Evolutionary conservation across 345 rosid genomes (phyloP).

Genomic region (Lagerstroemia speciosa): DNA sequence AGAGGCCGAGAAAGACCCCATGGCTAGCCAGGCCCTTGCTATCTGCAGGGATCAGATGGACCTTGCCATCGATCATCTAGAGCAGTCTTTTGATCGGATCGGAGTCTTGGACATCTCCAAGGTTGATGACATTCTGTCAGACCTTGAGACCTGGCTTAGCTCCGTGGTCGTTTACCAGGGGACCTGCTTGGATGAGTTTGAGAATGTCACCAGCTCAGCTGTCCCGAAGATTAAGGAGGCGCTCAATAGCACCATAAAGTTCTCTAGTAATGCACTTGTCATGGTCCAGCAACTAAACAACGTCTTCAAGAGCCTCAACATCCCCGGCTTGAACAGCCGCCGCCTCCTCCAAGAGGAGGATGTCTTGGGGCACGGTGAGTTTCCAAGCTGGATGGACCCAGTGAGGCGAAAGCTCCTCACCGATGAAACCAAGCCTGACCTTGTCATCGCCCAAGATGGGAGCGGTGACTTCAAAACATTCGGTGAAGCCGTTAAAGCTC

Average conservation of each 20-base stretch:
- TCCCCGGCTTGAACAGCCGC: slow-evolving; percentile 15
- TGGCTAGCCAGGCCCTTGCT: slow-evolving; percentile 24
- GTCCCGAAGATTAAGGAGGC: too few relatives aligned
- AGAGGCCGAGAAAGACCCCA: slow-evolving; percentile 24
- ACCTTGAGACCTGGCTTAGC: slow-evolving; percentile 27
- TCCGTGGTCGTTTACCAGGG: slow-evolving; percentile 31
- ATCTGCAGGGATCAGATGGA: slow-evolving; percentile 29
- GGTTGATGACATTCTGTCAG: slow-evolving; percentile 17
- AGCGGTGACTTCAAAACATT: slow-evolving; percentile 29
- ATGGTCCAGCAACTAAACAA: slow-evolving; percentile 21
- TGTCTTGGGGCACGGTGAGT: slow-evolving; percentile 8
- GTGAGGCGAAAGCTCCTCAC: slow-evolving; percentile 20
- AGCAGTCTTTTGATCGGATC: slow-evolving; percentile 15
- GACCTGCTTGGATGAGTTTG: too few relatives aligned
- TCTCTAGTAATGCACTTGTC: slow-evolving; percentile 27
- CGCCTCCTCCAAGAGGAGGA: slow-evolving; percentile 12
- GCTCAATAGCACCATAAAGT: too few relatives aligned
- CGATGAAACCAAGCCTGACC: slow-evolving; percentile 13
- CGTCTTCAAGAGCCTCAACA: slow-evolving; percentile 7
- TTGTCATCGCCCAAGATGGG: slow-evolving; percentile 35
- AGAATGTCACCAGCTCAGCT: too few relatives aligned
- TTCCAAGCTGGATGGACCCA: slow-evolving; percentile 20
- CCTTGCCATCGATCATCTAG: slow-evolving; percentile 23
- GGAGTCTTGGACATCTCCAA: too few relatives aligned
- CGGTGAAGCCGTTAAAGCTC: slow-evolving; percentile 13